These are phyloP conservation scores for Theileria orientalis DNA, from an alignment of 169 alveolate species.

Conservation along the genomic window DNA sequence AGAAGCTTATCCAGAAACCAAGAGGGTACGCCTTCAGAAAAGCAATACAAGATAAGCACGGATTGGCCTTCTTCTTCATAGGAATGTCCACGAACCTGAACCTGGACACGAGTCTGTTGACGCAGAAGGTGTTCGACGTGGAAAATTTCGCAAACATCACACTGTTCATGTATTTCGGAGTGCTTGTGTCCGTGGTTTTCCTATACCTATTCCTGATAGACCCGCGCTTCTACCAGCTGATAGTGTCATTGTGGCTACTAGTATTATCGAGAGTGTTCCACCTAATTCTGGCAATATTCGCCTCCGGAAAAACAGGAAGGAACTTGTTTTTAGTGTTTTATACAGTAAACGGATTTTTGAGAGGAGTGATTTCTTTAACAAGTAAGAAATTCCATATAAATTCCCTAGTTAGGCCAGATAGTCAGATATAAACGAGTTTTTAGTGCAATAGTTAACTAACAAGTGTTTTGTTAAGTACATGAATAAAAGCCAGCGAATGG, in stretches of 20 bases:
- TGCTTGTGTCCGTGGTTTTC: not conserved
- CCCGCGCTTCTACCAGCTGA: not conserved
- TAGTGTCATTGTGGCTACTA: not conserved
- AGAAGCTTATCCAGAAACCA: not conserved
- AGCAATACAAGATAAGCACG: not conserved
- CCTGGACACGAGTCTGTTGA: slow-evolving; percentile 26
- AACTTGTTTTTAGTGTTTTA: slow-evolving; percentile 6
- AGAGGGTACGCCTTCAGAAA: not conserved
- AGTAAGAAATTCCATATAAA: not conserved
- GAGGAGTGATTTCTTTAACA: slow-evolving; percentile 1
- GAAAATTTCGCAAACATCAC: slow-evolving; percentile 19
- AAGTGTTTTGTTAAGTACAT: too few species aligned
- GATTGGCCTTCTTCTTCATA: slow-evolving; percentile 6
- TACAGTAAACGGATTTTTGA: slow-evolving; percentile 1
- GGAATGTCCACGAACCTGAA: slow-evolving; percentile 9
- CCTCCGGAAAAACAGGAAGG: not conserved
- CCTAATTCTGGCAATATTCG: not conserved
- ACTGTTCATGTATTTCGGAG: not conserved
- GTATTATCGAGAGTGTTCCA: not conserved
- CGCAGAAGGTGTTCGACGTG: slow-evolving; percentile 1
- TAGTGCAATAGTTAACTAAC: too few species aligned
- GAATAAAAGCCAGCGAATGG: too few species aligned
- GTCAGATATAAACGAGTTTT: too few species aligned
- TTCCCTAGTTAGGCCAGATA: too few species aligned
- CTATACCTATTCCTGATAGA: not conserved